Evolutionary conservation across 331 rosid species (phyloP).

Genomic region (Cydonia oblonga): DNA sequence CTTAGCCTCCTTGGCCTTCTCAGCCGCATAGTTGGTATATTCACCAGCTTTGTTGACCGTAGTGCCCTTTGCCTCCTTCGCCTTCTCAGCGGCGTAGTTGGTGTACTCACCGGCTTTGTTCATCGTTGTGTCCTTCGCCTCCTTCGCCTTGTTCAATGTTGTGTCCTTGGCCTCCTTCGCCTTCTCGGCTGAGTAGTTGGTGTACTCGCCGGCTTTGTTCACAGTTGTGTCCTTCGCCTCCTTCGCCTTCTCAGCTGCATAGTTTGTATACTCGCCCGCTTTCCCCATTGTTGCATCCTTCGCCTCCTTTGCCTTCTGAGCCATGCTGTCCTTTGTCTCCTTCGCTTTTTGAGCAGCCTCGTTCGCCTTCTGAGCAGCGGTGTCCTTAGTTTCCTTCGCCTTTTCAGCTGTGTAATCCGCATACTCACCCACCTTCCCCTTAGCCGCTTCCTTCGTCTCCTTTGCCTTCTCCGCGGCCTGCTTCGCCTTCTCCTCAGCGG

Average conservation of each 20-base stretch:
- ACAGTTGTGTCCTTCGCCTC: constrained; percentile 5
- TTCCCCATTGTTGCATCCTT: neutral
- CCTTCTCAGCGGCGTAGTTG: neutral
- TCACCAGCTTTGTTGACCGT: neutral
- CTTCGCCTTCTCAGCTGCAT: neutral
- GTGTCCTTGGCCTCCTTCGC: neutral
- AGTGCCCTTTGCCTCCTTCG: constrained; percentile 10
- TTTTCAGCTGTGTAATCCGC: neutral
- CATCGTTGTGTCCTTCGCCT: neutral
- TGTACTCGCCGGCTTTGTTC: neutral
- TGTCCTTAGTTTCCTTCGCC: neutral
- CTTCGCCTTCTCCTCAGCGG: neutral
- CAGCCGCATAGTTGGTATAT: neutral
- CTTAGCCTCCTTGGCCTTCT: neutral
- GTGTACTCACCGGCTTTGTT: neutral
- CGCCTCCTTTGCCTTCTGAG: neutral
- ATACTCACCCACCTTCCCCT: neutral
- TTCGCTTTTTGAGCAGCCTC: neutral
- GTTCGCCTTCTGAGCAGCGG: neutral
- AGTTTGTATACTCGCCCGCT: neutral
- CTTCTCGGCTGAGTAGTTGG: neutral
- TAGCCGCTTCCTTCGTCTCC: constrained; percentile 10
- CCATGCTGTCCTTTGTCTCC: neutral
- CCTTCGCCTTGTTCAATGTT: neutral
- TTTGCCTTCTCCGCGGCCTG: constrained; percentile 21